Conservation (phyloP, 495 filamentous ascomycete genomes). For the Aspergillus sclerotioniger region DNA sequence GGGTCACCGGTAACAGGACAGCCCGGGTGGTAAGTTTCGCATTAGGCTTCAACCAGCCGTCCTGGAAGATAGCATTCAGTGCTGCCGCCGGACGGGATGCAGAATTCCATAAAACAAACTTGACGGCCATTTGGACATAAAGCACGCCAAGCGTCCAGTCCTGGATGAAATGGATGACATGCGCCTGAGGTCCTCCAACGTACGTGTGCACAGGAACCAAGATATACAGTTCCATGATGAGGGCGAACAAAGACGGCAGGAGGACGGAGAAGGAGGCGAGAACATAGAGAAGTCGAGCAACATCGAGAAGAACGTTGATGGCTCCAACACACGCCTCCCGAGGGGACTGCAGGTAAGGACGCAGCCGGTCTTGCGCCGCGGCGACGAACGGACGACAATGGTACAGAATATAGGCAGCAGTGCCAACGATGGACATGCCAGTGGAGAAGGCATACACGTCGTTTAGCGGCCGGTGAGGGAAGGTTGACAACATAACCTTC, state of each 20-base stretch:
- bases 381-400: slow-evolving; percentile 49
- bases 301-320: slow-evolving; percentile 14
- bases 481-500: slow-evolving; percentile 62
- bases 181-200: slow-evolving; percentile 51
- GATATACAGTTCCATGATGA: slow-evolving; percentile 83
- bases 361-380: slow-evolving; percentile 32
- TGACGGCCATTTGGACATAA: slow-evolving; percentile 82
- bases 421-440: slow-evolving; percentile 76
- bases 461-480: slow-evolving; percentile 72
- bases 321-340: slow-evolving; percentile 23
- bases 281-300: slow-evolving; percentile 62
- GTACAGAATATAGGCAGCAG: slow-evolving; percentile 55
- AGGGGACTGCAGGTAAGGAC: slow-evolving; percentile 37
- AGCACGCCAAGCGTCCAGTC: slow-evolving; percentile 92
- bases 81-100: slow-evolving; percentile 68
- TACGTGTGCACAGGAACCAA: slow-evolving; percentile 88
- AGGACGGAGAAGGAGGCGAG: slow-evolving; percentile 68
- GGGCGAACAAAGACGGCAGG: slow-evolving; percentile 78
- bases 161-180: slow-evolving; percentile 86
- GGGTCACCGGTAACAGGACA: slow-evolving; percentile 69
- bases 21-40: slow-evolving; percentile 73
- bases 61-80: slow-evolving; percentile 69
- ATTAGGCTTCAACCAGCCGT: slow-evolving; percentile 82
- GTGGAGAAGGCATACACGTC: slow-evolving; percentile 96
- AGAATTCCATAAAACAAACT: slow-evolving; percentile 62